Percentiles rank a stretch among this genome's conserved stretches.
These are phyloP conservation scores for Metschnikowia bowlesiae DNA, from an alignment of 805 yeast species.

Conservation along the genomic window DNA sequence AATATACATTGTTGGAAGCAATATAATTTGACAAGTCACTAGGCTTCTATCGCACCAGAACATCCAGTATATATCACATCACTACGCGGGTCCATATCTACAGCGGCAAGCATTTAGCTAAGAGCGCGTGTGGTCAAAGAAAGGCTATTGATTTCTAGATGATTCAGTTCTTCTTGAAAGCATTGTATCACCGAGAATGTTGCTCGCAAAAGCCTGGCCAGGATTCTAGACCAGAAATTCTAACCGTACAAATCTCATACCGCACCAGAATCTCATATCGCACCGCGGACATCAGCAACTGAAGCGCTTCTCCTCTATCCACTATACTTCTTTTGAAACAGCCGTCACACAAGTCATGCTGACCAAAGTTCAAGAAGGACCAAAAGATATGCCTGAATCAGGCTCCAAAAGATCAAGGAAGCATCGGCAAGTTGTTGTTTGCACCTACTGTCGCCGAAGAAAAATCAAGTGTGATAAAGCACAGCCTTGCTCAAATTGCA, in stretches of 20 bases:
- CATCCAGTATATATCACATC: background rate
- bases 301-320: background rate
- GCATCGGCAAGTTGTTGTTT: slow-evolving; percentile 24
- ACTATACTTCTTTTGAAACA: background rate
- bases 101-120: too few species aligned
- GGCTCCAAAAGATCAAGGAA: slow-evolving; percentile 11
- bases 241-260: too few species aligned
- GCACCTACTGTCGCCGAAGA: slow-evolving; percentile 28
- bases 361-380: background rate
- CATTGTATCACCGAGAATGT: too few species aligned
- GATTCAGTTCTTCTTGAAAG: too few species aligned
- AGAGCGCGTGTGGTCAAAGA: too few species aligned
- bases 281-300: background rate
- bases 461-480: slow-evolving; percentile 32
- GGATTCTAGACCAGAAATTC: background rate
- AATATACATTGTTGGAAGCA: background rate
- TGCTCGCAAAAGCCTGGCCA: too few species aligned
- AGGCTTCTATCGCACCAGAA: background rate
- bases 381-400: background rate
- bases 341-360: background rate
- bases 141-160: too few species aligned
- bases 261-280: background rate
- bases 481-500: slow-evolving; percentile 26
- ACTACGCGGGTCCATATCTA: too few species aligned
- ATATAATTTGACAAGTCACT: background rate